Base-by-base conservation (phyloP, 2,329 filamentous ascomycete genomes). In the Aspergillus texensis region DNA sequence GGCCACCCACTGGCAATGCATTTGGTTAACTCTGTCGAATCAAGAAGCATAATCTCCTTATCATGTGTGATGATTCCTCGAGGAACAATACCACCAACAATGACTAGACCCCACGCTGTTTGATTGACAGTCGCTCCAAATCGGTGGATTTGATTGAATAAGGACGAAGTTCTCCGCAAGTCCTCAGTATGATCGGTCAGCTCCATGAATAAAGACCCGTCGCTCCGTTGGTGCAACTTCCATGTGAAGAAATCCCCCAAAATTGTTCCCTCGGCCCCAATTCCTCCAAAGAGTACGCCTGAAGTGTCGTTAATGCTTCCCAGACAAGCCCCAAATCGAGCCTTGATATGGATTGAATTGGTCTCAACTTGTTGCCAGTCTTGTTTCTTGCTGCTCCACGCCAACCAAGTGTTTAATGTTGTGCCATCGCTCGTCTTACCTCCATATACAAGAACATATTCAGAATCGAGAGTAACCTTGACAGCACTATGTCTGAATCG, bases 401-500 rank as follows among this genome's bases (percentile, higher is more conserved):
- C 53, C 32, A 88, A 78, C 74, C 83, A 87, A 11, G 81, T 80
- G 5, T 80, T 73, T n/a, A 85, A 84, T 4, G 86, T 76, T 1
- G 74, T 72, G 1, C 80, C 81, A 12, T 81, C 74, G 1, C 80
- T 83, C 1, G 79, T 82, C 74, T 86, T 90, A 0, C 90, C 90
- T 21, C 90, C 89, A 58, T 86, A 80, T 2, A 91, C 75, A 21
- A 93, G 79, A 1, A 85, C 83, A 59, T 73, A 73, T 81, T 78
- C 63, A 74, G 72, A 68, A 58, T 70, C 67, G 26, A 81, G 58
- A 39, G 71, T 70, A 41, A 87, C 72, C 16, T 76, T 74, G 14
- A 88, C 81, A 34, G 89, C 85, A 62, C 87, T 86, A 72, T 97
- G 94, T 58, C 94, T 85, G 77, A 91, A 97, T 28, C 93, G 82